phyloP scores from a whole-genome alignment of 129 eudicot species.

The Chrysanthemum lavandulifolium region DNA sequence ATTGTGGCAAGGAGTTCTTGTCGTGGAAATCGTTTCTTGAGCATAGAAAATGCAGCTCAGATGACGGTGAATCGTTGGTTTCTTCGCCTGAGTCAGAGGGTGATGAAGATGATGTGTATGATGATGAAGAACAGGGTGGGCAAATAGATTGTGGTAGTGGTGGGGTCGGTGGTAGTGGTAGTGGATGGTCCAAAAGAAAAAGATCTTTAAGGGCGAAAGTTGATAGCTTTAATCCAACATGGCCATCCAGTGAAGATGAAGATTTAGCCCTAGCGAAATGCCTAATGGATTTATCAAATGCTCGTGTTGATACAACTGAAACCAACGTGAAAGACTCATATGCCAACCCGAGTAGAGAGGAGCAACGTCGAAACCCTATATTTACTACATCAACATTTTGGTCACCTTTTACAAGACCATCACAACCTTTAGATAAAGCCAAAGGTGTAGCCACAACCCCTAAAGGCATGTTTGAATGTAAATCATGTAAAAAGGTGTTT shows the following conservation, averaged over 20 bases:
- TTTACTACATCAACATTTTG: conserved; percentile 27
- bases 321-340: conserved; percentile 60
- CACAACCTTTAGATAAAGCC: conserved; percentile 38
- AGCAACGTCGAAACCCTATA: conserved; percentile 48
- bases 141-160: conserved; percentile 35
- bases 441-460: conserved; percentile 47
- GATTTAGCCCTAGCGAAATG: conserved; percentile 76
- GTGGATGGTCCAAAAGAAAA: conserved; percentile 82
- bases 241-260: conserved; percentile 62
- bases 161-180: conserved; percentile 26
- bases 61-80: conserved; percentile 63
- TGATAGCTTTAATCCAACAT: conserved; percentile 40
- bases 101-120: conserved; percentile 44
- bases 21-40: conserved; percentile 95
- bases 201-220: conserved; percentile 74
- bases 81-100: conserved; percentile 62
- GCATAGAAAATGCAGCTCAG: conserved; percentile 78
- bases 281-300: conserved; percentile 67
- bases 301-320: conserved; percentile 49
- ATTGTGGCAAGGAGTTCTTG: conserved; percentile 80
- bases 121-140: conserved; percentile 11
- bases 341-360: conserved; percentile 67
- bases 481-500: conserved; percentile 89
- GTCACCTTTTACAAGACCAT: conserved; percentile 29
- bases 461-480: conserved; percentile 85